Evolutionary conservation across 2,329 filamentous ascomycete genomes (phyloP).

Genomic region (Pseudocercospora macadamiae): DNA sequence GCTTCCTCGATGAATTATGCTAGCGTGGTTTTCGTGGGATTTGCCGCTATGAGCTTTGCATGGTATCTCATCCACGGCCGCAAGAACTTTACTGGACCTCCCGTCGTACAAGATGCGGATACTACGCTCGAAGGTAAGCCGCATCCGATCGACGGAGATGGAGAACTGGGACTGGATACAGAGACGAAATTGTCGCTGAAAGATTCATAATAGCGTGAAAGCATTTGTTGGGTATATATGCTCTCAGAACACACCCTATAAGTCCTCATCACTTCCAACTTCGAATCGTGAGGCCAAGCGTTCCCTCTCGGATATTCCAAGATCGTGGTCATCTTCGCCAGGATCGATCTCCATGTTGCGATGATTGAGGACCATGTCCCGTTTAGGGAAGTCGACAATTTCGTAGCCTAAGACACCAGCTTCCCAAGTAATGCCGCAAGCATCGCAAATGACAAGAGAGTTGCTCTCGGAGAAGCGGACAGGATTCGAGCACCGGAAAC

Average conservation of each 20-base stretch:
- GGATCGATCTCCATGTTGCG: neutral
- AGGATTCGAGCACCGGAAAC: conserved; percentile 44
- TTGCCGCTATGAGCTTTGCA: conserved; percentile 36
- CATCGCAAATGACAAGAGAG: conserved; percentile 34
- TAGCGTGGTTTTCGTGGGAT: conserved; percentile 37
- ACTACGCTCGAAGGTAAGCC: conserved; percentile 31
- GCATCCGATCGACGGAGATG: conserved; percentile 26
- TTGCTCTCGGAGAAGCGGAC: conserved; percentile 27
- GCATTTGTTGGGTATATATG: neutral
- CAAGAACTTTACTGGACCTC: conserved; percentile 41
- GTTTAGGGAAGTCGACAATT: conserved; percentile 8
- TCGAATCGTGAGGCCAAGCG: conserved; percentile 22
- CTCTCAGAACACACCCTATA: neutral
- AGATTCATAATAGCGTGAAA: conserved; percentile 8
- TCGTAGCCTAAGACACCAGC: conserved; percentile 46
- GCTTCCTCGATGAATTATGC: conserved; percentile 48
- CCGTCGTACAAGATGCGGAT: conserved; percentile 35
- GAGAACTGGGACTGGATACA: conserved; percentile 26
- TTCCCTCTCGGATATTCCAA: conserved; percentile 20
- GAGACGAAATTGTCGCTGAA: conserved; percentile 17
- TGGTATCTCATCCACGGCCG: conserved; percentile 41
- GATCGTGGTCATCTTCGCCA: conserved; percentile 17
- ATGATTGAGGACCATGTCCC: neutral
- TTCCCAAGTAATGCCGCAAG: conserved; percentile 43
- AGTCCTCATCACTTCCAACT: conserved; percentile 2